A percentile compares a stretch with the other conserved stretches of the same genome.
These are phyloP conservation scores for Gilbertella persicaria DNA, from an alignment of 371 early-diverging fungal genomes.

Conservation along the genomic window DNA sequence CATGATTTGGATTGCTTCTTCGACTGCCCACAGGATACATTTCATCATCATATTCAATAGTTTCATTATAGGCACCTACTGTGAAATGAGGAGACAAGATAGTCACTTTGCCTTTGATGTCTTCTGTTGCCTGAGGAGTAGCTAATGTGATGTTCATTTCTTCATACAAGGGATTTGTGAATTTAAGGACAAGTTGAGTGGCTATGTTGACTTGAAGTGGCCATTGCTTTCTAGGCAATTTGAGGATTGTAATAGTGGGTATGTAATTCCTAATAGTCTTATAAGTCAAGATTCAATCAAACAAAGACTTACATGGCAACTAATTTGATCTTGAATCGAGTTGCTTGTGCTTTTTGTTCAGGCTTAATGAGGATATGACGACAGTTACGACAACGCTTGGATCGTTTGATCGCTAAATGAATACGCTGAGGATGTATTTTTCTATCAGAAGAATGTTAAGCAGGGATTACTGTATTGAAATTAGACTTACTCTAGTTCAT, in stretches of 20 bases:
- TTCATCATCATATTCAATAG: constrained; percentile 82
- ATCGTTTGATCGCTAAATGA: constrained; percentile 82
- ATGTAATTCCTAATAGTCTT: constrained; percentile 59
- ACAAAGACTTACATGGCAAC: constrained; percentile 68
- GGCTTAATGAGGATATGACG: constrained; percentile 90
- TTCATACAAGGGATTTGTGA: constrained; percentile 83
- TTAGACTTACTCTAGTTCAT: constrained; percentile 41
- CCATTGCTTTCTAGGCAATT: constrained; percentile 54
- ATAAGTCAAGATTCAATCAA: neutral
- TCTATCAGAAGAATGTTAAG: constrained; percentile 11
- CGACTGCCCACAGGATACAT: constrained; percentile 34
- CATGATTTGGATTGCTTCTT: constrained; percentile 8
- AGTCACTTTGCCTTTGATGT: constrained; percentile 45
- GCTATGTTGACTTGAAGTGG: constrained; percentile 57
- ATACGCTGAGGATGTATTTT: constrained; percentile 83
- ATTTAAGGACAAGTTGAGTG: constrained; percentile 71
- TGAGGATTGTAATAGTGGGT: constrained; percentile 75
- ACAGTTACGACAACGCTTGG: constrained; percentile 86
- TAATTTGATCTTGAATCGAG: constrained; percentile 84
- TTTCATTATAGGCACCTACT: constrained; percentile 78
- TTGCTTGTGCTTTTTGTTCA: constrained; percentile 87
- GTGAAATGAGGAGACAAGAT: constrained; percentile 72
- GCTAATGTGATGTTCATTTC: constrained; percentile 70
- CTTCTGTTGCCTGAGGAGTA: constrained; percentile 38
- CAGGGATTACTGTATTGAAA: neutral